Percentiles rank a stretch among this genome's conserved stretches.
These are phyloP conservation scores for Vicia sativa DNA, from an alignment of 306 rosid genomes.

Conservation along the genomic window DNA sequence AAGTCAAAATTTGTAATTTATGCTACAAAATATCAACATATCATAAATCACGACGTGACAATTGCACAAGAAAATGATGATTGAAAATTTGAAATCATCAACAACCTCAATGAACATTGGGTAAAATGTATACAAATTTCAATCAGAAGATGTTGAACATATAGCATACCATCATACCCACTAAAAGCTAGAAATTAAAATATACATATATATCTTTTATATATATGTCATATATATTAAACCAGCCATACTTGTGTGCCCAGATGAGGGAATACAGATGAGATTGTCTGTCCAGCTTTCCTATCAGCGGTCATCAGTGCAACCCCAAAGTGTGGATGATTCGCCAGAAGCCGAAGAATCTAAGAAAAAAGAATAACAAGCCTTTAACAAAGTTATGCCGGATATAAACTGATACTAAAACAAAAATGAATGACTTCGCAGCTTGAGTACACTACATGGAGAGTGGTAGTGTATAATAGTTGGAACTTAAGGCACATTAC, in stretches of 20 bases:
- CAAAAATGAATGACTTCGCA: not conserved
- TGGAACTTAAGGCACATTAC: not conserved
- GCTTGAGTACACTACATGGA: slow-evolving; percentile 13
- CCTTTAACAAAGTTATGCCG: slow-evolving; percentile 11
- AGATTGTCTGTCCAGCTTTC: slow-evolving; percentile 88
- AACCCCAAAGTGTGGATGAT: slow-evolving; percentile 84
- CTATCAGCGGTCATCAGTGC: slow-evolving; percentile 84
- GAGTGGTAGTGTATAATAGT: not conserved
- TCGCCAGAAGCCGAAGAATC: slow-evolving; percentile 89
- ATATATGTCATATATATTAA: no score
- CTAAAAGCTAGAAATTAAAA: no score
- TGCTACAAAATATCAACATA: not conserved
- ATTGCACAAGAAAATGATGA: slow-evolving; percentile 36
- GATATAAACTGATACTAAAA: not conserved
- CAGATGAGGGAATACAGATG: slow-evolving; percentile 87
- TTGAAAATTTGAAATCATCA: not conserved
- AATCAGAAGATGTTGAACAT: no score
- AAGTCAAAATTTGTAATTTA: slow-evolving; percentile 28
- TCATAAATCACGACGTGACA: slow-evolving; percentile 15
- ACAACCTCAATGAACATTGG: no score
- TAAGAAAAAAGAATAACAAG: slow-evolving; percentile 41
- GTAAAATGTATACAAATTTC: no score
- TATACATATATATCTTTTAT: no score
- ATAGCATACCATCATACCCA: no score
- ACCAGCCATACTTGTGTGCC: slow-evolving; percentile 59